A percentile compares a stretch with the other conserved stretches of the same genome.
These are phyloP conservation scores for Citrullus colocynthis DNA, from an alignment of 306 rosid genomes.

Conservation along the genomic window DNA sequence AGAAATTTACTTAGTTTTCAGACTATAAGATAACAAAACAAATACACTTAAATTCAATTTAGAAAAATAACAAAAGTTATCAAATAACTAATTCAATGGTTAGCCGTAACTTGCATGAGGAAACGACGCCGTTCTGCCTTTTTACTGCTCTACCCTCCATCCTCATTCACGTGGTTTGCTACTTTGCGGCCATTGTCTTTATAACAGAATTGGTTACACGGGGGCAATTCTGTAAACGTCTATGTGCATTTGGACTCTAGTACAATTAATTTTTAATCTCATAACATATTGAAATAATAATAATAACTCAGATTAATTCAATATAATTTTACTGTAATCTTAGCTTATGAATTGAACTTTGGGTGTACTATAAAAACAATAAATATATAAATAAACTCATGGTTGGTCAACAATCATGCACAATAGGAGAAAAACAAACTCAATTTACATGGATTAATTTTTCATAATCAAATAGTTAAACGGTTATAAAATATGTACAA, in stretches of 20 bases:
- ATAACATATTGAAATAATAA: background rate
- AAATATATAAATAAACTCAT: background rate
- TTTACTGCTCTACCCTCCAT: background rate
- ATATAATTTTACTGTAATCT: background rate
- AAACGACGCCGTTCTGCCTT: slow-evolving; percentile 10
- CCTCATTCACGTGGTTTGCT: background rate
- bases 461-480: background rate
- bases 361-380: too few relatives aligned
- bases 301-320: background rate
- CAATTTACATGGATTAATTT: background rate
- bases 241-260: background rate
- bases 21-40: too few relatives aligned
- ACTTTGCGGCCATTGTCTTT: background rate
- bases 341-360: background rate
- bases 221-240: background rate
- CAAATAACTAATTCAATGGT: too few relatives aligned
- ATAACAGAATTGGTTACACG: background rate
- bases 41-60: too few relatives aligned
- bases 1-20: too few relatives aligned
- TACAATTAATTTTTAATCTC: background rate
- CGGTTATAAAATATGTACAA: too few relatives aligned
- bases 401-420: background rate
- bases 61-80: too few relatives aligned
- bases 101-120: slow-evolving; percentile 8
- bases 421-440: background rate